These are phyloP conservation scores for Xylaria scruposa DNA, from an alignment of 495 filamentous ascomycete species.

Conservation along the genomic window DNA sequence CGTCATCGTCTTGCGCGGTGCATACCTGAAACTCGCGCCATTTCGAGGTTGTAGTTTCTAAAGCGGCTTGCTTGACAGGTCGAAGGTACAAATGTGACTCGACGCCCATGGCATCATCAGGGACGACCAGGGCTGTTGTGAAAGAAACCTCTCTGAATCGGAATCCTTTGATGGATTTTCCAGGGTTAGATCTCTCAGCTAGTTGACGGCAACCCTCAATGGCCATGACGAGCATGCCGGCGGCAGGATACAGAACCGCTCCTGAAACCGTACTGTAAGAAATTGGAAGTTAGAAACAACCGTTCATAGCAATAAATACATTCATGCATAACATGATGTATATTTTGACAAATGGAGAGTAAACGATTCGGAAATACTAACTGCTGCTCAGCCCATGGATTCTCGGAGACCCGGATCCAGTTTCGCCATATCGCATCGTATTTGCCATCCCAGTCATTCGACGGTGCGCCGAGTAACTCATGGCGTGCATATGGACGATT, in stretches of 20 bases:
- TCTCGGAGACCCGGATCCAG: constrained; percentile 44
- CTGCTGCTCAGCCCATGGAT: constrained; percentile 55
- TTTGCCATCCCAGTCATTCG: constrained; percentile 36
- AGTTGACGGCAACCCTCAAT: constrained; percentile 54
- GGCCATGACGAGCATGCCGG: constrained; percentile 56
- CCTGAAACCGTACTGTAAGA: constrained; percentile 29
- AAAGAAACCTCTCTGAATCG: constrained; percentile 33
- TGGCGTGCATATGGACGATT: constrained; percentile 44
- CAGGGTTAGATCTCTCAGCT: constrained; percentile 18
- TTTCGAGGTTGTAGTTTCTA: not conserved
- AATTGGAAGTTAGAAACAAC: no score
- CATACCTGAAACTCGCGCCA: constrained; percentile 23
- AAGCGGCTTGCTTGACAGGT: constrained; percentile 9
- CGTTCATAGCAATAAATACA: no score
- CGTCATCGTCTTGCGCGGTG: constrained; percentile 10
- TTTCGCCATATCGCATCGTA: constrained; percentile 52
- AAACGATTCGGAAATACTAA: no score
- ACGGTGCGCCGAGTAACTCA: constrained; percentile 49
- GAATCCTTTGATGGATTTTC: constrained; percentile 17
- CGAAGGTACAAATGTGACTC: constrained; percentile 45
- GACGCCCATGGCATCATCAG: constrained; percentile 38
- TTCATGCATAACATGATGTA: no score
- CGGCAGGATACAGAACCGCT: constrained; percentile 52
- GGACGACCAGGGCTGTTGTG: constrained; percentile 41
- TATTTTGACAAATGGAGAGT: no score